Conservation (phyloP, 768 basidiomycete genomes). For the Auriculariales sp. region DNA sequence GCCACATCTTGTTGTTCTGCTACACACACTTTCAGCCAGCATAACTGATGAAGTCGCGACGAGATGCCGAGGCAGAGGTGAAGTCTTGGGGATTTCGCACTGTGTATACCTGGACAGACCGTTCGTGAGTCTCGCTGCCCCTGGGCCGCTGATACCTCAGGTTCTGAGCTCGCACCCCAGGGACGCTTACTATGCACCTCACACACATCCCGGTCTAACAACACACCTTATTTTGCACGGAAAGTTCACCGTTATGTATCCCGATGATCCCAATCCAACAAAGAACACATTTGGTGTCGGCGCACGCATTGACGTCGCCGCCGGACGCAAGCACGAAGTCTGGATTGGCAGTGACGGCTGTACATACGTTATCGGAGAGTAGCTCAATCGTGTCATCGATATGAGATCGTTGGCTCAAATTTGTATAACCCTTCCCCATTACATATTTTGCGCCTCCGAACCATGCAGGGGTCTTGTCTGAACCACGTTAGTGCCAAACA, state of each 20-base stretch:
- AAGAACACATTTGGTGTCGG: conserved; percentile 15
- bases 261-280: conserved; percentile 10
- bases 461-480: too few relatives aligned
- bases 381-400: background rate
- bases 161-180: conserved; percentile 3
- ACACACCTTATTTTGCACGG: conserved; percentile 17
- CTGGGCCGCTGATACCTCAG: background rate
- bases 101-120: conserved; percentile 17
- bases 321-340: conserved; percentile 15
- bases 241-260: conserved; percentile 14
- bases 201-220: conserved; percentile 13
- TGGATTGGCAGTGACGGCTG: conserved; percentile 17
- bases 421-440: too few relatives aligned
- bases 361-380: conserved; percentile 18
- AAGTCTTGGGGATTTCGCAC: conserved; percentile 15
- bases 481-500: too few relatives aligned
- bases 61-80: conserved; percentile 12
- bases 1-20: too few relatives aligned
- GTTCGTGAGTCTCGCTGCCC: conserved; percentile 9
- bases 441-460: too few relatives aligned
- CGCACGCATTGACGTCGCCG: conserved; percentile 15
- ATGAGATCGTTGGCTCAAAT: too few relatives aligned
- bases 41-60: conserved; percentile 8
- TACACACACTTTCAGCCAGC: background rate
- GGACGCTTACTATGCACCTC: conserved; percentile 15